Evolutionary conservation across 108 stramenopile genomes (phyloP).

Genomic region (Cyclostephanos tholiformis): DNA sequence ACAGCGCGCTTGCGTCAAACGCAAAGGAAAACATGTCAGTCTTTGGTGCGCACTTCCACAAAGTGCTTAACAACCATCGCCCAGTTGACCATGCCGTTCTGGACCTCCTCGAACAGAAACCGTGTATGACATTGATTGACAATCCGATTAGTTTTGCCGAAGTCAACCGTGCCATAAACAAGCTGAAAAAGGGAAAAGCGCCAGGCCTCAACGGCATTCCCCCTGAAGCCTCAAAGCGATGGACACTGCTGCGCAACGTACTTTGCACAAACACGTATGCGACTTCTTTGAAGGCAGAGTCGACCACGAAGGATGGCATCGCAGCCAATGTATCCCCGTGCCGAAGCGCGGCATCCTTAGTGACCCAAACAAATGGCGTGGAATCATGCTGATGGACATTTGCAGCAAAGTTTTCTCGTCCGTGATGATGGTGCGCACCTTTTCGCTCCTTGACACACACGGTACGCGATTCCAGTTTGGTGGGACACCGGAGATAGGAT

Average conservation of each 20-base stretch:
- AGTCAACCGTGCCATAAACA: neutral
- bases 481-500: conserved; percentile 10
- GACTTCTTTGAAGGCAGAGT: conserved; percentile 6
- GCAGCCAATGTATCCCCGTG: neutral
- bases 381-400: conserved; percentile 10
- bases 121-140: neutral
- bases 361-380: conserved; percentile 14
- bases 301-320: conserved; percentile 11
- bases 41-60: neutral
- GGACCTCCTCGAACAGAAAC: neutral
- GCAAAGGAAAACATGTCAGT: conserved; percentile 8
- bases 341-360: neutral
- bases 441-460: neutral
- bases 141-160: neutral
- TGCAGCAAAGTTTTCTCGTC: conserved; percentile 14
- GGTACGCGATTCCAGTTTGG: conserved; percentile 21
- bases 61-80: neutral
- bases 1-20: neutral
- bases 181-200: conserved; percentile 14
- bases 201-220: conserved; percentile 8
- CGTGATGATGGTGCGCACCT: neutral
- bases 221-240: conserved; percentile 5
- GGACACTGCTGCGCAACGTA: neutral
- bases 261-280: neutral
- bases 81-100: neutral